Evolutionary conservation across 2,329 filamentous ascomycete genomes (phyloP).

Genomic region (Huntiella decipiens): DNA sequence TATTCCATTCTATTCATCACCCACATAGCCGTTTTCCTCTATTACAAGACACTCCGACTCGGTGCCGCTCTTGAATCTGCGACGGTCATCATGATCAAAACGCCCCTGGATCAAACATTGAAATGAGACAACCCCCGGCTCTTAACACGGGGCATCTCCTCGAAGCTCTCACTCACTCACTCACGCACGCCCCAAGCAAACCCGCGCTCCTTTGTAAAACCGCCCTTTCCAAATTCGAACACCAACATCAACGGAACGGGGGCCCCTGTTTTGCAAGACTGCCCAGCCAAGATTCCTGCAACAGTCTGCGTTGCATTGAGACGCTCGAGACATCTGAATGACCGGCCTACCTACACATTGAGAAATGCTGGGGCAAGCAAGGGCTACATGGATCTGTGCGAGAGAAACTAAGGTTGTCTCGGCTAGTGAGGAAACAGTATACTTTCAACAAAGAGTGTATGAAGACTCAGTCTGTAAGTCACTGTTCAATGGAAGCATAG

Average conservation of each 20-base stretch:
- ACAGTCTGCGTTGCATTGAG: constrained; percentile 2
- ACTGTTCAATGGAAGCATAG: not conserved
- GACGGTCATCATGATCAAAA: constrained; percentile 1
- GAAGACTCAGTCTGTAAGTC: not conserved
- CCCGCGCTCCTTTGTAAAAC: not conserved
- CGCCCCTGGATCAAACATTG: not conserved
- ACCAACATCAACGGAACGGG: not conserved
- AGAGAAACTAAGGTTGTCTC: not conserved
- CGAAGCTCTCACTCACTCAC: not conserved
- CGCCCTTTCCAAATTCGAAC: not conserved
- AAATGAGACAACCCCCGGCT: constrained; percentile 1
- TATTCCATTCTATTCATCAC: not conserved
- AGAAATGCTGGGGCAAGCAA: not conserved
- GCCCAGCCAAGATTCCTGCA: not conserved
- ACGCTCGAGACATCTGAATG: constrained; percentile 1
- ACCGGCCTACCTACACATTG: not conserved
- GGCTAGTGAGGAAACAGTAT: not conserved
- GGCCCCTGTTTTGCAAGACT: not conserved
- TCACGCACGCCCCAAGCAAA: not conserved
- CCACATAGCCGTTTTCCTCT: not conserved
- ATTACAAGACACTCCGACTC: no score
- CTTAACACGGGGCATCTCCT: constrained; percentile 1
- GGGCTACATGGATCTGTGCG: not conserved
- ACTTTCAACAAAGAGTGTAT: not conserved
- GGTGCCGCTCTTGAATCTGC: not conserved